Conservation (phyloP, 495 filamentous ascomycete genomes). For the Penicillium coprophilum region DNA sequence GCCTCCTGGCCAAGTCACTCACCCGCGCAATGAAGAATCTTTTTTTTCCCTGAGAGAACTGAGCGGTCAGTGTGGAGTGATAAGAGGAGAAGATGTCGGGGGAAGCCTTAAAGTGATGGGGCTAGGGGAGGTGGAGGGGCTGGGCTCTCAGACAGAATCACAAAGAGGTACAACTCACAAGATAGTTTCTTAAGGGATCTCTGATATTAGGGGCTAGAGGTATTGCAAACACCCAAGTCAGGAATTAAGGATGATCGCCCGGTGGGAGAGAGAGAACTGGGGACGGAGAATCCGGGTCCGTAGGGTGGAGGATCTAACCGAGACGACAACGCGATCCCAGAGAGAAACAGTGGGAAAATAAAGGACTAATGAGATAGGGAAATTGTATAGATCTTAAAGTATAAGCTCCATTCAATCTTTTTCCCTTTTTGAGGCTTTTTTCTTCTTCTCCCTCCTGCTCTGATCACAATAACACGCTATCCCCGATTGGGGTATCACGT, state of each 20-base stretch:
- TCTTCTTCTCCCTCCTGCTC: conserved; percentile 9
- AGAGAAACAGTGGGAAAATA: neutral
- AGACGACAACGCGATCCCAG: conserved; percentile 17
- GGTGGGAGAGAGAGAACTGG: conserved; percentile 36
- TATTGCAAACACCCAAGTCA: conserved; percentile 37
- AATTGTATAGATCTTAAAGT: conserved; percentile 2
- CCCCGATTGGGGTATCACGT: conserved; percentile 29
- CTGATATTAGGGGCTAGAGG: conserved; percentile 17
- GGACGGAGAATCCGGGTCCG: conserved; percentile 36
- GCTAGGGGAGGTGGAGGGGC: conserved; percentile 38
- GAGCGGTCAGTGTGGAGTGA: conserved; percentile 17
- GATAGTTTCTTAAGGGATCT: neutral
- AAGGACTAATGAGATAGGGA: neutral
- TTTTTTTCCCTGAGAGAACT: conserved; percentile 16
- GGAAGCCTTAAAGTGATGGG: conserved; percentile 15
- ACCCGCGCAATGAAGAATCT: conserved; percentile 30
- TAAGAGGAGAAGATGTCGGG: conserved; percentile 22
- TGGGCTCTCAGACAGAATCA: conserved; percentile 22
- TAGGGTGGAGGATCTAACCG: conserved; percentile 35
- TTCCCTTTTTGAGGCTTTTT: conserved; percentile 14
- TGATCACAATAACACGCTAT: conserved; percentile 30
- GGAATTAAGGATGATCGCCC: conserved; percentile 32
- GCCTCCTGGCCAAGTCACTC: conserved; percentile 27
- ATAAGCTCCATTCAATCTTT: conserved; percentile 3
- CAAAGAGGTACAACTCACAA: conserved; percentile 18